phyloP scores from a whole-genome alignment of 2,329 filamentous ascomycete genomes.

The Zymoseptoria pseudotritici region DNA sequence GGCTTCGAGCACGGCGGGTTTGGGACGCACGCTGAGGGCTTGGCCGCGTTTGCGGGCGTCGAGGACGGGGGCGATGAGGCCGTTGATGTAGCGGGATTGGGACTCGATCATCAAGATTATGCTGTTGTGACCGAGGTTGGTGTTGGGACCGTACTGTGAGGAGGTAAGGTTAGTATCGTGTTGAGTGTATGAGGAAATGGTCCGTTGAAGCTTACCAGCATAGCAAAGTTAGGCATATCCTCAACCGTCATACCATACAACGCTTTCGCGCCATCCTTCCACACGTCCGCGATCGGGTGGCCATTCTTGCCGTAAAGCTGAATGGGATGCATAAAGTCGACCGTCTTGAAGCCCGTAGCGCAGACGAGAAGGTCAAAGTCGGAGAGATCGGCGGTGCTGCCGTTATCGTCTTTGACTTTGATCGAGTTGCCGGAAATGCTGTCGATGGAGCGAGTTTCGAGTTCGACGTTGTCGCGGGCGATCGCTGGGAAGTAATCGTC shows the following conservation, averaged over 20 bases:
- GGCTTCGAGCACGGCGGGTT: slow-evolving; percentile 29
- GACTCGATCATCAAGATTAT: slow-evolving; percentile 58
- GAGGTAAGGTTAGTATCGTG: not conserved
- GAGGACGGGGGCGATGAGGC: slow-evolving; percentile 44
- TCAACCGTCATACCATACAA: slow-evolving; percentile 45
- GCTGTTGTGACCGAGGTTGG: slow-evolving; percentile 43
- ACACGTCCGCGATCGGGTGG: slow-evolving; percentile 43
- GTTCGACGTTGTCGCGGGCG: slow-evolving; percentile 38
- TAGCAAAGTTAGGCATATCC: slow-evolving; percentile 48
- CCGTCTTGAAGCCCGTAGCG: slow-evolving; percentile 53
- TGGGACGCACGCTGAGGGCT: slow-evolving; percentile 42
- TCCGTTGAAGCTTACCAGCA: slow-evolving; percentile 39
- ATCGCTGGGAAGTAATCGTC: slow-evolving; percentile 52
- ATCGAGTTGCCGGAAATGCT: slow-evolving; percentile 43
- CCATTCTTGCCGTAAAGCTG: slow-evolving; percentile 42
- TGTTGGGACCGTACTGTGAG: slow-evolving; percentile 48
- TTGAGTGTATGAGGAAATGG: too few relatives aligned
- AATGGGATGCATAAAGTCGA: slow-evolving; percentile 54
- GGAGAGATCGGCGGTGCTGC: slow-evolving; percentile 7
- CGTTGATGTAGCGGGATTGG: slow-evolving; percentile 48
- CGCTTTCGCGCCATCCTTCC: slow-evolving; percentile 46
- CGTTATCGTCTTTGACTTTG: slow-evolving; percentile 34
- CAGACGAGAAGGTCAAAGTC: slow-evolving; percentile 51
- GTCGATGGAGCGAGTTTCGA: slow-evolving; percentile 46
- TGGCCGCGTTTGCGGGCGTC: slow-evolving; percentile 35